These are phyloP conservation scores for Micractinium sp. DNA, from an alignment of 139 green algal genomes.

Conservation along the genomic window DNA sequence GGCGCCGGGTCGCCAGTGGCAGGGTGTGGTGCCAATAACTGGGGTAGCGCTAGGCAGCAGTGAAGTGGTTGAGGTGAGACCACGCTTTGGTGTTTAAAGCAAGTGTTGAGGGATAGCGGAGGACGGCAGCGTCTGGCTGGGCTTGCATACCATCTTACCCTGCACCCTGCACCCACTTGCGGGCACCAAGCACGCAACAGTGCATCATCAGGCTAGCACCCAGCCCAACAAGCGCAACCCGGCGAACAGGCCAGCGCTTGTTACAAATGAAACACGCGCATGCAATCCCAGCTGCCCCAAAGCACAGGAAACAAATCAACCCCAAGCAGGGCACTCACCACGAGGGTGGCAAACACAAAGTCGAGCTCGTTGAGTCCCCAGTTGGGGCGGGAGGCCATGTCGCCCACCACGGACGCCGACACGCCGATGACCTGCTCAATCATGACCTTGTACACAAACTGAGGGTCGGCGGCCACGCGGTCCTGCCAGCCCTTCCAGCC, in stretches of 20 bases:
- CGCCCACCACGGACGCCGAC: slow-evolving; percentile 87
- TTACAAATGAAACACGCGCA: background rate
- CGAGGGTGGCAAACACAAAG: slow-evolving; percentile 97
- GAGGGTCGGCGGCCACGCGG: slow-evolving; percentile 83
- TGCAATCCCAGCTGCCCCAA: no score
- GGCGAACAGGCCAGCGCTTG: background rate
- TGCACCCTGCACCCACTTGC: no score
- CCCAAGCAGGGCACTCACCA: slow-evolving; percentile 61
- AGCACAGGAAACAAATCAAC: no score
- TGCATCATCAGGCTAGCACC: background rate
- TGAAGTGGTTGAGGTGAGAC: no score
- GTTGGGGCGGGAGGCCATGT: slow-evolving; percentile 94
- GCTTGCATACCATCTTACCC: no score
- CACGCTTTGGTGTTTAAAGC: no score
- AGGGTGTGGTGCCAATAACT: no score
- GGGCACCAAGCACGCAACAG: background rate
- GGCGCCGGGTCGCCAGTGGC: no score
- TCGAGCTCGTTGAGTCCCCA: slow-evolving; percentile 97
- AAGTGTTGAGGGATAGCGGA: no score
- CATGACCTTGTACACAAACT: slow-evolving; percentile 93
- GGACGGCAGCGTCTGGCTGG: no score
- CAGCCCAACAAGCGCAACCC: background rate
- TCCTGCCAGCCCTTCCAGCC: slow-evolving; percentile 89
- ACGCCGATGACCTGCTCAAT: slow-evolving; percentile 96
- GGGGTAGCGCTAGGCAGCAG: no score